Base-by-base conservation (phyloP, 345 rosid species). In the Dovyalis caffra region DNA sequence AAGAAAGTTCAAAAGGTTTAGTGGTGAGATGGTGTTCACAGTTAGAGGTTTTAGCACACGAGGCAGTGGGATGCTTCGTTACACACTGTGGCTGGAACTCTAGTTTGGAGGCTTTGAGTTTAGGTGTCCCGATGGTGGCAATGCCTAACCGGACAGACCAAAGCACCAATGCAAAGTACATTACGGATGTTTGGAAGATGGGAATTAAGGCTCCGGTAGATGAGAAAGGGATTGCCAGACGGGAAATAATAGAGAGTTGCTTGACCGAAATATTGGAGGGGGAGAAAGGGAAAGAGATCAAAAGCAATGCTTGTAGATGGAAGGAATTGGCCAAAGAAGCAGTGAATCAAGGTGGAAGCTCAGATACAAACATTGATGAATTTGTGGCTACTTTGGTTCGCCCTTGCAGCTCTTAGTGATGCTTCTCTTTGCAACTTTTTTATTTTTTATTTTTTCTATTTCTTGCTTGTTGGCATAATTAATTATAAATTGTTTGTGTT, bases 71-170 rank as follows among this genome's bases (percentile, higher is more conserved):
- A 11, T 85, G 90, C 64, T 87, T 87, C 25, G 28, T 87, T 10
- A 83, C 87, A 0, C 90, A 85, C n/a, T 79, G 86, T 26, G 90
- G 90, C 6, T 78, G 77, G 63, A 87, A 80, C 74, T 87, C 88
- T 2, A 64, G 69, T 0, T 9, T 80, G 11, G 90, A 87, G 76
- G 87, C 87, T 1, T 40, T 87, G 70, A 60, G 90, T 66, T 74
- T 87, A 43, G 87, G 85, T 23, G 87, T 85, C n/a, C 88, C 86
- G 32, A 69, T 85, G 73, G 85, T 83, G 72, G 87, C 78, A 4
- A 58, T 85, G 77, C 88, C 88, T 0, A 87, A 80, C 20, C 85
- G 90, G 86, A 72, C 72, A 0, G 90, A 87, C 58, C 90, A 87
- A 47, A 49, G 77, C 29, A 84, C 85, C 1, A 85, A 85, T 40